Evolutionary conservation across 129 eudicot genomes (phyloP), one percentile per base, ranked within the genome.

Genomic region (Lactuca saligna): DNA sequence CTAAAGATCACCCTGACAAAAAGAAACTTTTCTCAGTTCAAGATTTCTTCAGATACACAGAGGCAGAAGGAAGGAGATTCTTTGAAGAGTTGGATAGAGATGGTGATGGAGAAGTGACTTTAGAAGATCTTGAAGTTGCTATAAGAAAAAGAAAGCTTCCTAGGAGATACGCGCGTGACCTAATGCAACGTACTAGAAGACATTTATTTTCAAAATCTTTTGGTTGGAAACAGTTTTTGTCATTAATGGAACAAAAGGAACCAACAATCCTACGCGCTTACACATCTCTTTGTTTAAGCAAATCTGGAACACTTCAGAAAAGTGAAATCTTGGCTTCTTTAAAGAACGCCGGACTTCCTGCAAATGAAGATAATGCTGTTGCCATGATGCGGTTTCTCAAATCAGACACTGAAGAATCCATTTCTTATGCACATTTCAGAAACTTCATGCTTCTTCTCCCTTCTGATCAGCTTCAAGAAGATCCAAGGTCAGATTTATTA

Each of bases 311-410:
- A 3, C 75, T 93, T n/a, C 87, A 93, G 66, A 89, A 93, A 63
- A 87, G 95, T 76, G 95, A 93, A 76, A 87, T 93, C 25, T 73
- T 93, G 70, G 91, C 90, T 33, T 87, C 99, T n/a, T 68, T 93
- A 39, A 74, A 87, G 67, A 87, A 89, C 74, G 96, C 93, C 0
- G 97, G 97, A 50, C 99, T 93, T 77, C 99, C 99, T 46, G 90
- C 99, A 31, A 93, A 93, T 66, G 99, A 93, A 81, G 95, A 93
- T 77, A 93, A 93, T 78, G 99, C 99, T 75, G 80, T 89, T 75
- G 97, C 99, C 58, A 93, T 93, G 99, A 86, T 89, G 97, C 89
- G 99, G 5, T 93, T 89, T 83, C 82, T 93, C 61, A 93, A 81
- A 78, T 87, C 92, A 5, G 99, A 93, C 51, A 76, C 90, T 15